Evolutionary conservation across 257 asterid species (phyloP), one percentile per base, ranked within the genome.

Genomic region (Gentiana macrophylla): DNA sequence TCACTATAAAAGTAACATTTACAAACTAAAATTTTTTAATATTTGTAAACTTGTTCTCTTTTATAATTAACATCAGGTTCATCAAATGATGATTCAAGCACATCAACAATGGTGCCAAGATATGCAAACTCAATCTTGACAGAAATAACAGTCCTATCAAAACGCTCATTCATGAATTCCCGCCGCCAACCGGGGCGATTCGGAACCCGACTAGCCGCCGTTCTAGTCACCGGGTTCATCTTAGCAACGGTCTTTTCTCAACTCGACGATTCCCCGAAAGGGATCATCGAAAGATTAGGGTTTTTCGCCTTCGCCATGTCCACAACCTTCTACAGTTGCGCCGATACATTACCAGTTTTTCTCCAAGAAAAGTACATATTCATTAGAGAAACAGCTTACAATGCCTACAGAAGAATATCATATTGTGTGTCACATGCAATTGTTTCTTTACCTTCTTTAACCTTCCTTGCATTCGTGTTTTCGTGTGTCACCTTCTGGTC

Each of bases 301-400:
- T 86, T 81, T 67, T 84, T 86, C 49, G 94, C 94, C 0, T 86
- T 81, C 60, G 89, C 94, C 1, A 79, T 86, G 84, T 76, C 95
- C 1, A 81, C 95, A 0, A 80, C 82, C 5, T 86, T 86, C 81
- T 86, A 81, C 77, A 84, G 87, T 2, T 86, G 95, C 32, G 94
- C 95, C 0, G 95, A 86, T 50, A 91, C 91, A 6, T 49, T 86
- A 35, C 89, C 94, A 0, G 84, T 82, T 2, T 86, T 87, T 56
- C 77, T 84, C 32, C 85, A 87, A 12, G 96, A 84, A 48, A 59
- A 94, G 64, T 81, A 78, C 67, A 80, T 87, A 37, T 87, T 84
- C 71, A 79, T 84, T 84, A 66, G 96, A 47, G 96, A 87, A 4
- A 84, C 96, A 0, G 82, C 89, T 3, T 65, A 80, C 67, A 87